Percentiles rank a stretch among this genome's conserved stretches.
phyloP scores from a whole-genome alignment of 176 grass and related monocot species.

The Areca catechu region DNA sequence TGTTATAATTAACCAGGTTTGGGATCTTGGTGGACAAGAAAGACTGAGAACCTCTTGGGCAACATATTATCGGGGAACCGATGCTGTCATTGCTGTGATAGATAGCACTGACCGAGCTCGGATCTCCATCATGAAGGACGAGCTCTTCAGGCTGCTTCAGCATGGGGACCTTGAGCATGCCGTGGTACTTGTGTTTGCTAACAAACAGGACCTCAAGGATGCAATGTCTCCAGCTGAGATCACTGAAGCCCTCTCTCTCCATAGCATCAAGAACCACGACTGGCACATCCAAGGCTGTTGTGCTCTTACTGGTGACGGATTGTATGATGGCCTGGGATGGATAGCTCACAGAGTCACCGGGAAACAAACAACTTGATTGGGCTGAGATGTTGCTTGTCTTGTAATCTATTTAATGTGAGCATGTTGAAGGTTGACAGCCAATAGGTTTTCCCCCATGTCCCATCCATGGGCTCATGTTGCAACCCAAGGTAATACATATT shows the following conservation, averaged over 20 bases:
- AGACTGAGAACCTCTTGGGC: conserved; percentile 82
- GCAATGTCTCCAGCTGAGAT: conserved; percentile 88
- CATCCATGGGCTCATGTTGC: too few species aligned
- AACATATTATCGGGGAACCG: conserved; percentile 77
- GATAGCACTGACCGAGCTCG: conserved; percentile 82
- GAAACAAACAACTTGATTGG: conserved; percentile 28
- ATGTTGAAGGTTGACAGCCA: too few species aligned
- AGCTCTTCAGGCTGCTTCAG: conserved; percentile 68
- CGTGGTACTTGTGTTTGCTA: conserved; percentile 74
- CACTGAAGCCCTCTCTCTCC: conserved; percentile 78
- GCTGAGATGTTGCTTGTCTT: too few species aligned
- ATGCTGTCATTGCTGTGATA: conserved; percentile 83
- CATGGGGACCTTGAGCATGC: conserved; percentile 61
- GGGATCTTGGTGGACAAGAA: conserved; percentile 97
- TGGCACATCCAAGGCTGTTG: conserved; percentile 96
- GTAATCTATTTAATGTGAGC: too few species aligned
- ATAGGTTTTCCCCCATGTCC: too few species aligned
- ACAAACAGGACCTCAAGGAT: conserved; percentile 96
- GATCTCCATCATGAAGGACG: conserved; percentile 84
- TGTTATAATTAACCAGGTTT: conserved; percentile 44
- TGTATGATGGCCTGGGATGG: conserved; percentile 87
- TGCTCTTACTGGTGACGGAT: conserved; percentile 69
- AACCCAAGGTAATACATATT: too few species aligned
- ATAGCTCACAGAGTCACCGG: conserved; percentile 75
- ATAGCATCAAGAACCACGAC: conserved; percentile 90